Conservation (phyloP, 164 flowering plant genomes). For the Liriodendron chinense region DNA sequence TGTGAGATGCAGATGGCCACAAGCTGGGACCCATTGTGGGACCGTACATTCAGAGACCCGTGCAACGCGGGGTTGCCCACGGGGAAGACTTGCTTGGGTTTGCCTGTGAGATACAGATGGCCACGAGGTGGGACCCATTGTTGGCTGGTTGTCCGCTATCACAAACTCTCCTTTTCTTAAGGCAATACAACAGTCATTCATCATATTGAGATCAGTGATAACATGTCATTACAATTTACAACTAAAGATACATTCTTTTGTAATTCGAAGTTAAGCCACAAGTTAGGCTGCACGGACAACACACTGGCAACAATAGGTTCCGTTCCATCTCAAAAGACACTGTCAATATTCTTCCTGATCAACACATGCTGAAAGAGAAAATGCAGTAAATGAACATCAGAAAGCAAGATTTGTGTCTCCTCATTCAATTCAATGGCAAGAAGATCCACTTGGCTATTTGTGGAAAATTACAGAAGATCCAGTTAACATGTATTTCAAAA, state of each 20-base stretch:
- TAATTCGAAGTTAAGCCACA: neutral
- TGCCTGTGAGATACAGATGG: too few species aligned
- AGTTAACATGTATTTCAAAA: neutral
- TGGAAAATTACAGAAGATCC: neutral
- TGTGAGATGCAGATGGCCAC: too few species aligned
- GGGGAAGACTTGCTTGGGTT: too few species aligned
- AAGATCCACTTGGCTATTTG: too few species aligned
- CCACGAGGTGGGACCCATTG: too few species aligned
- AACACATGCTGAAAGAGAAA: constrained; percentile 15
- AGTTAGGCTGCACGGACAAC: neutral
- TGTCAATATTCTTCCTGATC: constrained; percentile 15
- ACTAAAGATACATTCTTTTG: neutral
- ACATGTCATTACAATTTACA: neutral
- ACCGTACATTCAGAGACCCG: too few species aligned
- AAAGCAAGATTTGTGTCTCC: neutral
- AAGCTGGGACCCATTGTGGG: too few species aligned
- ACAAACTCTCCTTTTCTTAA: neutral
- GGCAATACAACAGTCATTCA: neutral
- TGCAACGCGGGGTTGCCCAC: too few species aligned
- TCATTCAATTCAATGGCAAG: neutral
- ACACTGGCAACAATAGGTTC: neutral
- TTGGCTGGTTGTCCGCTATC: too few species aligned
- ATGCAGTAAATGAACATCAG: neutral
- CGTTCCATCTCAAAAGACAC: neutral
- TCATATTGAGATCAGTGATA: neutral